phyloP scores from a whole-genome alignment of 805 yeast genomes.

The Debaryomyces hansenii region DNA sequence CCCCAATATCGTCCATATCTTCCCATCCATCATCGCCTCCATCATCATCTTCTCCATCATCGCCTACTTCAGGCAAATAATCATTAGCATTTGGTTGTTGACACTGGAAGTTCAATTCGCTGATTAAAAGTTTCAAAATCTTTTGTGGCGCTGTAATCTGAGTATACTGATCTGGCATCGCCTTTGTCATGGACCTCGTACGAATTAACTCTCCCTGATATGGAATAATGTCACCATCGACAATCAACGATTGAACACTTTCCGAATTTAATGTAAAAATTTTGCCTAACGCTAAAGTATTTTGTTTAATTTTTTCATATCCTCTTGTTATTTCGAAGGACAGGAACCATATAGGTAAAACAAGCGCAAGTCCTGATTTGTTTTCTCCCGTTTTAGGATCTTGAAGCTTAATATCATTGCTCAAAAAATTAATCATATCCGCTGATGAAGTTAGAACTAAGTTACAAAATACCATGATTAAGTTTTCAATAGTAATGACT shows the following conservation, averaged over 20 bases:
- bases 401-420: constrained; percentile 30
- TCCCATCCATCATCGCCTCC: constrained; percentile 69
- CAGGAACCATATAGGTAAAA: constrained; percentile 79
- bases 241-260: constrained; percentile 51
- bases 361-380: constrained; percentile 49
- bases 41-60: constrained; percentile 43
- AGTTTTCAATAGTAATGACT: constrained; percentile 71
- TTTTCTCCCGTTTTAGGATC: constrained; percentile 19
- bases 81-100: constrained; percentile 48
- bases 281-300: constrained; percentile 68
- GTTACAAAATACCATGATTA: constrained; percentile 73
- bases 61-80: constrained; percentile 28
- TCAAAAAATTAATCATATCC: constrained; percentile 64
- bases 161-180: constrained; percentile 60
- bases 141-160: constrained; percentile 69
- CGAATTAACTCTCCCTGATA: constrained; percentile 64
- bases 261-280: constrained; percentile 61
- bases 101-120: constrained; percentile 68
- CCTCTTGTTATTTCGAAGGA: constrained; percentile 83
- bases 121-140: constrained; percentile 66
- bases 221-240: constrained; percentile 77
- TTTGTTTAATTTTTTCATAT: constrained; percentile 63
- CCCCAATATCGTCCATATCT: constrained; percentile 67
- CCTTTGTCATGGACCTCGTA: constrained; percentile 81
- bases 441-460: constrained; percentile 62